Percentiles rank a stretch among this genome's conserved stretches.
These are phyloP conservation scores for Holtermanniella nyarrowii DNA, from an alignment of 768 basidiomycete species.

Conservation along the genomic window DNA sequence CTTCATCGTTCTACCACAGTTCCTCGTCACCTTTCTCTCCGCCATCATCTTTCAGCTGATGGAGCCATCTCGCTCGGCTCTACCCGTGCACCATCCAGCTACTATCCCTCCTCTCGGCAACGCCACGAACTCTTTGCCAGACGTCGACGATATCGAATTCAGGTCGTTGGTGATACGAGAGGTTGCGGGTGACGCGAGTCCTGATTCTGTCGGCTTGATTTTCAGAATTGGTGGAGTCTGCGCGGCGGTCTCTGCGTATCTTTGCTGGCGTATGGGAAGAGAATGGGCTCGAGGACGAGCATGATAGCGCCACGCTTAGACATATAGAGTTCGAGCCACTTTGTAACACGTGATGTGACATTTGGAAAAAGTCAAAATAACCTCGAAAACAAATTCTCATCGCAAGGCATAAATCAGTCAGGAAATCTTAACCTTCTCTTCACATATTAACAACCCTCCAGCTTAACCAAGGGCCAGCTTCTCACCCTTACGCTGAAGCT, in stretches of 20 bases:
- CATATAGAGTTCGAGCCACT: no score
- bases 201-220: constrained; percentile 68
- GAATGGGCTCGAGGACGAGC: background rate
- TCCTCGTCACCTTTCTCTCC: constrained; percentile 76
- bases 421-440: no score
- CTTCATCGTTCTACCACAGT: constrained; percentile 87
- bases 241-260: constrained; percentile 7
- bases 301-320: background rate
- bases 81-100: constrained; percentile 25
- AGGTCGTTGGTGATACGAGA: constrained; percentile 9
- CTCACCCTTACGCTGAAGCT: background rate
- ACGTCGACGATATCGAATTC: constrained; percentile 29
- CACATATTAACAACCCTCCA: background rate
- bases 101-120: constrained; percentile 18
- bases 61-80: constrained; percentile 48
- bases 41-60: constrained; percentile 77
- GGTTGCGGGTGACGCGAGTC: constrained; percentile 12
- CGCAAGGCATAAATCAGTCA: no score
- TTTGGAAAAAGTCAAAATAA: no score
- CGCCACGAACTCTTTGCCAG: constrained; percentile 43
- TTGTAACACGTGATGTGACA: no score
- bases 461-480: background rate
- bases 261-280: constrained; percentile 8
- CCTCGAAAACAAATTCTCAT: no score
- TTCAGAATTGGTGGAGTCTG: constrained; percentile 43